Conservation (phyloP, 2,329 filamentous ascomycete species). For the Diaporthe nobilis region DNA sequence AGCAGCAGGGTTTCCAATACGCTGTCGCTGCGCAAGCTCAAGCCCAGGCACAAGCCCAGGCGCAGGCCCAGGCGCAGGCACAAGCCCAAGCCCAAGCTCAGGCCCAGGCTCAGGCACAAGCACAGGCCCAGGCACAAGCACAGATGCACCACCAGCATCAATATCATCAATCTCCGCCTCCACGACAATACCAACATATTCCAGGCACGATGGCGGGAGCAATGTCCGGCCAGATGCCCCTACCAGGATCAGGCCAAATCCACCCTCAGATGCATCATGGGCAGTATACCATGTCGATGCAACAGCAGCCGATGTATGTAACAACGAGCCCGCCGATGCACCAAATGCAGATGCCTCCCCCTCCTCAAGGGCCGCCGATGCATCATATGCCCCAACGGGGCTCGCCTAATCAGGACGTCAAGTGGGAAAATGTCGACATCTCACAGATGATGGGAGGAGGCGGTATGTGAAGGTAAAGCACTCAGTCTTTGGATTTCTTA, state of each 20-base stretch:
- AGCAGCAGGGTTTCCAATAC: slow-evolving; percentile 50
- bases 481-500: not conserved
- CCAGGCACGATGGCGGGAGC: slow-evolving; percentile 34
- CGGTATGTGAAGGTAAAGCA: slow-evolving; percentile 40
- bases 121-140: slow-evolving; percentile 47
- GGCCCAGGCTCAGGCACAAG: slow-evolving; percentile 33
- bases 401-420: slow-evolving; percentile 49
- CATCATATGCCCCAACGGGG: slow-evolving; percentile 41
- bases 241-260: slow-evolving; percentile 36
- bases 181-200: slow-evolving; percentile 35
- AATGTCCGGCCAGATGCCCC: slow-evolving; percentile 35
- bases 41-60: slow-evolving; percentile 40
- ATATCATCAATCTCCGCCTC: slow-evolving; percentile 34
- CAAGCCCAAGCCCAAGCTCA: slow-evolving; percentile 10
- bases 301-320: slow-evolving; percentile 37
- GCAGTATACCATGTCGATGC: slow-evolving; percentile 34
- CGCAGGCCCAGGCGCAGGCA: slow-evolving; percentile 30
- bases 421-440: slow-evolving; percentile 62
- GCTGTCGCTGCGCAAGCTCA: slow-evolving; percentile 52
- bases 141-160: slow-evolving; percentile 34
- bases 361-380: slow-evolving; percentile 45
- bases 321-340: slow-evolving; percentile 50
- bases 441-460: slow-evolving; percentile 57
- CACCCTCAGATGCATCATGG: slow-evolving; percentile 36
- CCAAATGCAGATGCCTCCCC: slow-evolving; percentile 48